phyloP scores from a whole-genome alignment of 331 rosid species.

The Acacia concinna region DNA sequence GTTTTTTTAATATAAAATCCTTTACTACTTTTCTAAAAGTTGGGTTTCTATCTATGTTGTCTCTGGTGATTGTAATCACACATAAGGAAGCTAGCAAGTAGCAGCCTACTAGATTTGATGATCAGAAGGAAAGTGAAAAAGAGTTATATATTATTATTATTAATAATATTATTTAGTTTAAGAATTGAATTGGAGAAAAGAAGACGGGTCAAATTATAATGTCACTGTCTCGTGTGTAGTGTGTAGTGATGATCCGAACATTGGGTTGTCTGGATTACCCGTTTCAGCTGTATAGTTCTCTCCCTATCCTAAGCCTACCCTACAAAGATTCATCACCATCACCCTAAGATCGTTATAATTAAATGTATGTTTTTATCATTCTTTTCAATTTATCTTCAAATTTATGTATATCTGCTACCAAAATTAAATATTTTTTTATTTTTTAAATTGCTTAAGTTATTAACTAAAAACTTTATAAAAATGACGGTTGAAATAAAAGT shows the following conservation, averaged over 20 bases:
- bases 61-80: background rate
- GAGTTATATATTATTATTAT: too few relatives aligned
- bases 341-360: background rate
- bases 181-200: background rate
- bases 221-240: slow-evolving; percentile 27
- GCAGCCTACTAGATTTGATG: too few relatives aligned
- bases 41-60: background rate
- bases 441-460: too few relatives aligned
- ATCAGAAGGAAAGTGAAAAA: background rate
- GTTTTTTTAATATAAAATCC: too few relatives aligned
- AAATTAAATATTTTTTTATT: too few relatives aligned
- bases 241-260: slow-evolving; percentile 18
- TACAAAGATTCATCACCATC: slow-evolving; percentile 28
- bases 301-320: slow-evolving; percentile 18
- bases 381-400: too few relatives aligned
- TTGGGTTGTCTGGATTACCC: slow-evolving; percentile 34
- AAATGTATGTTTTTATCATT: too few relatives aligned
- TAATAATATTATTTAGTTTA: background rate
- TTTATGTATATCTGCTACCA: too few relatives aligned
- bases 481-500: too few relatives aligned
- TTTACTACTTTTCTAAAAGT: background rate
- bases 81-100: background rate
- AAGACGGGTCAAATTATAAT: slow-evolving; percentile 24
- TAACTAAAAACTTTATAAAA: too few relatives aligned
- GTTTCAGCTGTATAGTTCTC: slow-evolving; percentile 7